Evolutionary conservation across 768 basidiomycete species (phyloP), one percentile per base, ranked within the genome.

Genomic region (Hirschioporus abietinus): DNA sequence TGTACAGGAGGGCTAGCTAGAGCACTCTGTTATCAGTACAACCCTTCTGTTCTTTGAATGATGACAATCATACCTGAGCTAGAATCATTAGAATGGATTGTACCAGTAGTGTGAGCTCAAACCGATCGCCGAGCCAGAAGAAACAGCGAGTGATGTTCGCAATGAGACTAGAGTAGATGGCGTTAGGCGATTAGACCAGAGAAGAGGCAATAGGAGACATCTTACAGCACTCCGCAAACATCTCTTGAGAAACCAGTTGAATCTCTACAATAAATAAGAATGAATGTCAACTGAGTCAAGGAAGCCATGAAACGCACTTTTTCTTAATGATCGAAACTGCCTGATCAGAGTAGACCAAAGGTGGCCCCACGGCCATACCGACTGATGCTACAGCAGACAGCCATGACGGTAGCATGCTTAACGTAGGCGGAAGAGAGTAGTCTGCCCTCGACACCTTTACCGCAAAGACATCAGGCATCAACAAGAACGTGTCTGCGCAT

Each of bases 71-170:
- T 72, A 91, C 92, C 79, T 95, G 93, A 18, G 92, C 86, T 60
- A 89, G 68, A 68, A 95, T 93, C 93, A 95, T 92, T 64, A 95
- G 79, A 66, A 94, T 76, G 20, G 91, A 92, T 76, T 95, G 93
- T 9, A 92, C 70, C n/a, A 95, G 80, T 64, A 95, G 77, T 1
- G 92, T 84, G 60, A 83, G 76, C 78, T 94, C 93, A 75, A 93
- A 95, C 64, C 73, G 90, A 52, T 88, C 80, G 65, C 93, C 93
- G 36, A 95, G 78, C 93, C 93, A 95, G 78, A 94, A 95, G 81
- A 93, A 95, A 76, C 93, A 95, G 72, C 93, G 83, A 26, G 90
- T 89, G 64, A 94, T 92, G 76, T 95, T 95, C 63, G 92, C 91
- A 67, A 91, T 81, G 35, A 93, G 80, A 70, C 91, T 92, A 64